Conservation (phyloP, 805 yeast genomes). For the Zygotorulaspora florentina region DNA sequence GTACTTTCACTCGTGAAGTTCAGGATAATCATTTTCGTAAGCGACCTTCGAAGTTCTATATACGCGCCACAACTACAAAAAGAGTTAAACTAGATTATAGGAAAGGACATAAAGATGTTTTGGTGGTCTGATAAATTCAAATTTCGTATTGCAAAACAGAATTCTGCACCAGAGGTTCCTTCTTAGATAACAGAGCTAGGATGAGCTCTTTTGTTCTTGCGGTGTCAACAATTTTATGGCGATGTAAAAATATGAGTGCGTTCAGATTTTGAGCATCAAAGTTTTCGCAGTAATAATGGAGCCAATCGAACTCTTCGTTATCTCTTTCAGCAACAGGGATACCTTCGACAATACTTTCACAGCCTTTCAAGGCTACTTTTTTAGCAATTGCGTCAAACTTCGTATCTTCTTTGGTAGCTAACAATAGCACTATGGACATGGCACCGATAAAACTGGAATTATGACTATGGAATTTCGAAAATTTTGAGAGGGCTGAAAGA, state of each 20-base stretch:
- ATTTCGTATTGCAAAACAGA: slow-evolving; percentile 28
- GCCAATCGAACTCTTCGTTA: slow-evolving; percentile 24
- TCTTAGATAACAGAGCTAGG: slow-evolving; percentile 14
- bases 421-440: slow-evolving; percentile 24
- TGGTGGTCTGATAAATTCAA: slow-evolving; percentile 4
- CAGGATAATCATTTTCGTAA: no score
- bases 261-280: slow-evolving; percentile 14
- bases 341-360: slow-evolving; percentile 22
- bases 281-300: slow-evolving; percentile 16
- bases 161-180: slow-evolving; percentile 28
- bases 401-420: slow-evolving; percentile 21
- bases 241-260: slow-evolving; percentile 22
- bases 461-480: slow-evolving; percentile 16
- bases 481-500: slow-evolving; percentile 28
- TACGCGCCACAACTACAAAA: neutral
- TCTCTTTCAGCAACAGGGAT: slow-evolving; percentile 22
- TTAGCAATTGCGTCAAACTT: slow-evolving; percentile 30
- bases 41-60: neutral
- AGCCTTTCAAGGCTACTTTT: slow-evolving; percentile 29
- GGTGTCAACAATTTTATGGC: slow-evolving; percentile 6
- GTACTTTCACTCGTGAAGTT: neutral
- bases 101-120: neutral
- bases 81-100: neutral
- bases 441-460: slow-evolving; percentile 25
- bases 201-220: slow-evolving; percentile 20